A percentile compares a stretch with the other conserved stretches of the same genome.
Conservation (phyloP, 2,329 filamentous ascomycete genomes). For the Alternaria consortialis region DNA sequence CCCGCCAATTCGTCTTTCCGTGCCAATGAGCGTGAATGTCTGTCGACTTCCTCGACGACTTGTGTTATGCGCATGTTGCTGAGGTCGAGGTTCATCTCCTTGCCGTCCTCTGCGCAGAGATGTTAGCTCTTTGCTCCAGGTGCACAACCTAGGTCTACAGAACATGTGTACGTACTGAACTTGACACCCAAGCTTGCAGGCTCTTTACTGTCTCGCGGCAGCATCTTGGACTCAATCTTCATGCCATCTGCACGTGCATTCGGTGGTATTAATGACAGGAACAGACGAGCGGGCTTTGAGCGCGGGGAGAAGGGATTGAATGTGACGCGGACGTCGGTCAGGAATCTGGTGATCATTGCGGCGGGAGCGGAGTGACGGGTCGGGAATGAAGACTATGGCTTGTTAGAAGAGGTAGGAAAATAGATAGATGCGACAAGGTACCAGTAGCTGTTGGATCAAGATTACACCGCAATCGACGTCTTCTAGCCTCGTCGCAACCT, state of each 20-base stretch:
- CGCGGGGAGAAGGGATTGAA: slow-evolving; percentile 91
- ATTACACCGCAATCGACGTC: slow-evolving; percentile 8
- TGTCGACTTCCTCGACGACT: slow-evolving; percentile 86
- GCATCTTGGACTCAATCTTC: slow-evolving; percentile 78
- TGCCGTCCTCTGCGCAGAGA: slow-evolving; percentile 78
- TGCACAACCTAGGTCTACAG: not conserved
- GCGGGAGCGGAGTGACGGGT: slow-evolving; percentile 8
- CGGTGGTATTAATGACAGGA: slow-evolving; percentile 85
- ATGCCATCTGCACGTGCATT: slow-evolving; percentile 77
- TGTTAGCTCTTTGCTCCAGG: slow-evolving; percentile 23
- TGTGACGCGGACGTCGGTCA: slow-evolving; percentile 82
- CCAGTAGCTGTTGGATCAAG: not conserved
- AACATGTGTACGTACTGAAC: slow-evolving; percentile 73
- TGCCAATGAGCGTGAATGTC: slow-evolving; percentile 83
- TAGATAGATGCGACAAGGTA: not conserved
- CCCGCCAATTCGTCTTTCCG: slow-evolving; percentile 80
- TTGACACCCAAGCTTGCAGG: slow-evolving; percentile 77
- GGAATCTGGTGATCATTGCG: slow-evolving; percentile 83
- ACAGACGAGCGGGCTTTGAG: slow-evolving; percentile 84
- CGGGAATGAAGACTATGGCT: not conserved
- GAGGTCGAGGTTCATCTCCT: slow-evolving; percentile 83
- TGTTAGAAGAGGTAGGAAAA: not conserved
- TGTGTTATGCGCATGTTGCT: slow-evolving; percentile 85
- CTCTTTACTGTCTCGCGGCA: slow-evolving; percentile 74
- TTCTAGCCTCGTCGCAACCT: slow-evolving; percentile 4